Conservation (phyloP, 2,329 filamentous ascomycete species). For the Nemania diffusa region DNA sequence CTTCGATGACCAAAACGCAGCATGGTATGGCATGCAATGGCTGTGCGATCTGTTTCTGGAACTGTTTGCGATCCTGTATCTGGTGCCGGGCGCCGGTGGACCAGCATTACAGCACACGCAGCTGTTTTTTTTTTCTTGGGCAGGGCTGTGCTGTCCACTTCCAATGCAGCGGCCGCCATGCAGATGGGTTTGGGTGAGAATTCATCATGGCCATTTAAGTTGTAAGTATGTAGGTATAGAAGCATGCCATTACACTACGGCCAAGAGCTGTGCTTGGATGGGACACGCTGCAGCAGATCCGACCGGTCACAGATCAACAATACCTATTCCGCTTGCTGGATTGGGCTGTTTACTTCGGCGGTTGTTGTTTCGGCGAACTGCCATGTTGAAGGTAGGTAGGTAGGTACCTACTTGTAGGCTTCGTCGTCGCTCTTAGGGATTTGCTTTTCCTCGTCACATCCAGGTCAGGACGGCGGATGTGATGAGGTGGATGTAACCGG, state of each 20-base stretch:
- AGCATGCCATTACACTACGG: background rate
- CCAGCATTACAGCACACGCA: constrained; percentile 21
- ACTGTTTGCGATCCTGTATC: background rate
- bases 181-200: constrained; percentile 14
- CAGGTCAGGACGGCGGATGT: constrained; percentile 7
- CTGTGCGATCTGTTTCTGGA: constrained; percentile 3
- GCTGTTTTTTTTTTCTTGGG: constrained; percentile 8
- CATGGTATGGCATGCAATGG: background rate
- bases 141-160: constrained; percentile 7
- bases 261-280: constrained; percentile 21
- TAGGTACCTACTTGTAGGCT: constrained; percentile 3
- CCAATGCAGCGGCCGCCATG: background rate
- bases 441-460: constrained; percentile 31
- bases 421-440: constrained; percentile 17
- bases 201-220: constrained; percentile 8
- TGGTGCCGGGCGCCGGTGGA: constrained; percentile 20
- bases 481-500: constrained; percentile 15
- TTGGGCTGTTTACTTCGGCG: constrained; percentile 2
- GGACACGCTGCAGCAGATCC: constrained; percentile 17
- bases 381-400: background rate
- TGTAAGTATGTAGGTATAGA: background rate
- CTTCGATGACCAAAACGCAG: background rate
- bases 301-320: constrained; percentile 21
- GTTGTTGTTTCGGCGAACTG: constrained; percentile 10
- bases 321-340: constrained; percentile 13